A percentile compares a stretch with the other conserved stretches of the same genome.
phyloP scores from a whole-genome alignment of 441 rosid species.

The Erodium chrysanthum region DNA sequence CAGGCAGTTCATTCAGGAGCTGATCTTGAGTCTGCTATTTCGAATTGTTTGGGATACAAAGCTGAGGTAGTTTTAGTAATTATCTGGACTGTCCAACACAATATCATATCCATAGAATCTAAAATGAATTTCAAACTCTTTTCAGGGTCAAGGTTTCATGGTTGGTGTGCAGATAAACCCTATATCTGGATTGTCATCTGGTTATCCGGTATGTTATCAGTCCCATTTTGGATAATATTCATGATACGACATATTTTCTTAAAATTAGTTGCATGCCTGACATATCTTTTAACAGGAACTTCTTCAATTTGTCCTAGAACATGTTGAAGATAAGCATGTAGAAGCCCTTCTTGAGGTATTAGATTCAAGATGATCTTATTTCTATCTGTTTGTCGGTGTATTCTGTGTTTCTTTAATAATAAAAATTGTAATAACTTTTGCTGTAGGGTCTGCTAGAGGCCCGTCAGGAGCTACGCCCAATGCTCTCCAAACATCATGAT shows the following conservation, averaged over 20 bases:
- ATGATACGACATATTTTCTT: constrained; percentile 6
- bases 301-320: constrained; percentile 69
- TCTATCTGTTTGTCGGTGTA: neutral
- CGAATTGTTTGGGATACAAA: constrained; percentile 92
- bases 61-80: constrained; percentile 45
- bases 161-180: constrained; percentile 97
- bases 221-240: constrained; percentile 18
- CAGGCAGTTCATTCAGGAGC: constrained; percentile 99
- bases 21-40: constrained; percentile 90
- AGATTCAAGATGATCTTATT: constrained; percentile 4
- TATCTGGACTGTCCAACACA: constrained; percentile 19
- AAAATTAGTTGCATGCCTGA: constrained; percentile 13
- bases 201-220: constrained; percentile 54
- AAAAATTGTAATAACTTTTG: constrained; percentile 10
- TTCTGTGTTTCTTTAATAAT: constrained; percentile 6
- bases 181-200: constrained; percentile 77
- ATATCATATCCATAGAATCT: constrained; percentile 18
- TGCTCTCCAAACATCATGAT: constrained; percentile 52
- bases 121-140: constrained; percentile 21
- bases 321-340: constrained; percentile 80
- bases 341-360: constrained; percentile 86
- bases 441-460: constrained; percentile 90
- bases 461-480: constrained; percentile 81
- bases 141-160: constrained; percentile 99
- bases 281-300: constrained; percentile 43